A percentile compares a stretch with the other conserved stretches of the same genome.
phyloP scores from a whole-genome alignment of 2,329 filamentous ascomycete species.

The Aspergillus carbonarius region DNA sequence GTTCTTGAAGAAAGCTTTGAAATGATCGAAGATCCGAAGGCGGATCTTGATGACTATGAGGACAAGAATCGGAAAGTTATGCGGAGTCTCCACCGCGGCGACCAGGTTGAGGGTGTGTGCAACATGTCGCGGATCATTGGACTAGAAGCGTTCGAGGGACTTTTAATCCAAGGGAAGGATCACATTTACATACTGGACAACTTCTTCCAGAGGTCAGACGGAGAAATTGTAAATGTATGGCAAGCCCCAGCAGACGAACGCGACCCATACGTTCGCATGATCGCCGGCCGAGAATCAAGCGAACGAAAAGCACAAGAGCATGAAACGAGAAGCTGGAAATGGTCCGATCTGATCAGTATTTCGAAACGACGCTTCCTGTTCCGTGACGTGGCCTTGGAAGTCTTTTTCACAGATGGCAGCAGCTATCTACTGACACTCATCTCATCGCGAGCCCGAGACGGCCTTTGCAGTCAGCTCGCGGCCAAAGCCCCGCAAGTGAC shows the following conservation, averaged over 20 bases:
- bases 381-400: conserved; percentile 91
- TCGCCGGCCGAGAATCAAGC: conserved; percentile 71
- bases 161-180: conserved; percentile 89
- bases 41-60: conserved; percentile 81
- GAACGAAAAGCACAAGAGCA: conserved; percentile 65
- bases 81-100: conserved; percentile 84
- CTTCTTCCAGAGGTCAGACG: conserved; percentile 90
- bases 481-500: conserved; percentile 78
- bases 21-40: conserved; percentile 88
- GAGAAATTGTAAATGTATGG: conserved; percentile 95
- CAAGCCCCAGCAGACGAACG: conserved; percentile 90
- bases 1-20: conserved; percentile 88
- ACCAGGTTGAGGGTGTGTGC: conserved; percentile 89
- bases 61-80: conserved; percentile 99
- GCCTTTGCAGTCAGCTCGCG: conserved; percentile 73
- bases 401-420: conserved; percentile 94
- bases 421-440: conserved; percentile 91
- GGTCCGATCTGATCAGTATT: conserved; percentile 90
- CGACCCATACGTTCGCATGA: conserved; percentile 92
- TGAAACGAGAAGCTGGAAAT: conserved; percentile 86
- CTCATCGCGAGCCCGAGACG: conserved; percentile 70
- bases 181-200: conserved; percentile 93
- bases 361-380: conserved; percentile 95
- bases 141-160: conserved; percentile 87
- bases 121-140: conserved; percentile 95